Base-by-base conservation (phyloP, 495 filamentous ascomycete species). In the Penicillium paradoxum region DNA sequence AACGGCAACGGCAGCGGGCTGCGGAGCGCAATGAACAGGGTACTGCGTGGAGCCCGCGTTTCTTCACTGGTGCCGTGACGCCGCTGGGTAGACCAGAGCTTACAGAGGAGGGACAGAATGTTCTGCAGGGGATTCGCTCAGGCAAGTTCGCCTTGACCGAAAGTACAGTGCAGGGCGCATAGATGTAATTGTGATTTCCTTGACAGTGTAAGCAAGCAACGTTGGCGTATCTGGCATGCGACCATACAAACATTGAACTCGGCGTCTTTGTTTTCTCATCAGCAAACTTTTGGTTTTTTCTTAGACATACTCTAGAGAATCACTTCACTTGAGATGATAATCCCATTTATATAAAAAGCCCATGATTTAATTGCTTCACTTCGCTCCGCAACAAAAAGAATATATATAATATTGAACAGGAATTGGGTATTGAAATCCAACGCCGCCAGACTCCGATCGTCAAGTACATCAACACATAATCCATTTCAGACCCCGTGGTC, bases 1-100 rank as follows among this genome's bases (percentile, higher is more conserved):
- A 98, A 62, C 79, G 82, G 17, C 92, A 98, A 68, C 79, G 92
- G 30, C 79, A 87, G 58, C 90, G 86, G 68, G 90, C 89, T 1
- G 81, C 86, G n/a, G 83, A 90, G 55, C 77, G 92, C 22, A 83
- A 88, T 54, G 76, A 73, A 11, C 78, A 76, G 9, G 76, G 80
- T 15, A 78, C 79, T 43, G 76, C 84, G 15, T 97, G 89, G 88
- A 77, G 84, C 53, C 93, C 93, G n/a, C 76, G 90, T 21, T 98
- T 96, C 70, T 98, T 98, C 66, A 86, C 82, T 4, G 83, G 84
- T 9, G 81, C 79, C 1, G 81, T 86, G 9, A 86, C 85, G 51
- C 84, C 87, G 18, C 68, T 82, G 14, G 91, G 91, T 6, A 88
- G 83, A 66, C 91, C 91, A 0, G 79, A 86, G 49, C 73, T 97